Conservation (phyloP, 305 asterid species). For the Rubia balearica region DNA sequence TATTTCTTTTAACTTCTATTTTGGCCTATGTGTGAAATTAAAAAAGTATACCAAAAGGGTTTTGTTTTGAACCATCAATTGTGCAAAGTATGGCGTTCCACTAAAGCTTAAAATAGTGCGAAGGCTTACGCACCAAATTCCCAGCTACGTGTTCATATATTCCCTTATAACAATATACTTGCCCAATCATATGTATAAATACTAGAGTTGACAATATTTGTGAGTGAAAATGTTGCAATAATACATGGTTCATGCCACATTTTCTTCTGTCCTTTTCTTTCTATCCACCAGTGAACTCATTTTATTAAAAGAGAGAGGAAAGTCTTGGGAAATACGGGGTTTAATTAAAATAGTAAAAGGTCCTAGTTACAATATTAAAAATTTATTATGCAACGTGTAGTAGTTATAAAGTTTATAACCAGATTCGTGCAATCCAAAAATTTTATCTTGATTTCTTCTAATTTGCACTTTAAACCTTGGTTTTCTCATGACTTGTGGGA, state of each 20-base stretch:
- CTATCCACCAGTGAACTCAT: neutral
- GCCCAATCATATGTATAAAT: neutral
- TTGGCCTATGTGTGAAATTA: neutral
- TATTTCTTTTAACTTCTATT: too few species aligned
- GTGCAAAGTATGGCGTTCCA: neutral
- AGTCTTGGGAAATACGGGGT: too few species aligned
- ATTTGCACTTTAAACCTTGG: too few species aligned
- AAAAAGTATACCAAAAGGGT: neutral
- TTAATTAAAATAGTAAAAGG: too few species aligned
- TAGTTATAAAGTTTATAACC: too few species aligned
- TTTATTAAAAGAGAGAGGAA: too few species aligned
- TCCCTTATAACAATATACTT: neutral
- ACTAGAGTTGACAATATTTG: neutral
- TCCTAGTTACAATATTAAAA: too few species aligned
- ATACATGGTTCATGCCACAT: neutral
- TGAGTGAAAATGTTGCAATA: neutral
- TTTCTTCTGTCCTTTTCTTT: neutral
- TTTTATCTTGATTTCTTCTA: too few species aligned
- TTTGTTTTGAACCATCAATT: neutral
- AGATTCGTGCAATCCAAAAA: too few species aligned
- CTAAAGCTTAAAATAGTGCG: neutral
- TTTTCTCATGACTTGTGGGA: too few species aligned
- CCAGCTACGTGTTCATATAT: neutral
- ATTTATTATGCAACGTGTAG: too few species aligned
- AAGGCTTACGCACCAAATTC: conserved; percentile 4